Percentiles rank a stretch among this genome's conserved stretches.
Evolutionary conservation across 768 basidiomycete species (phyloP).

Genomic region (Calocera cornea): DNA sequence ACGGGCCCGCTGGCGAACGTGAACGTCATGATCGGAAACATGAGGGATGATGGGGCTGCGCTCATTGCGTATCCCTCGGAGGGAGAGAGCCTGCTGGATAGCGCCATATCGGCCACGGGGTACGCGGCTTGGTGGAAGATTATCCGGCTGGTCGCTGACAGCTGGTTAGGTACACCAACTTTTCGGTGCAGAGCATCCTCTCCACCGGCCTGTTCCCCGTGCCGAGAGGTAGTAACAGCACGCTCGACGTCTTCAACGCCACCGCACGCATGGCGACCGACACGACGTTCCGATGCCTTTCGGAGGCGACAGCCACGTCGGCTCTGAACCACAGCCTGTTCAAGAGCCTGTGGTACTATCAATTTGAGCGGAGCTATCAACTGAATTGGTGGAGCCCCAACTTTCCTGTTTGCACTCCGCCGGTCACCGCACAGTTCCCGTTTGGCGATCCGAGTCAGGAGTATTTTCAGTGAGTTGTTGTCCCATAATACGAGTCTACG

Average conservation of each 20-base stretch:
- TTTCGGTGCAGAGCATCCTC: conserved; percentile 11
- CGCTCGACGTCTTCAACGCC: conserved; percentile 35
- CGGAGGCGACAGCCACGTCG: conserved; percentile 37
- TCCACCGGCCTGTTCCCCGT: conserved; percentile 31
- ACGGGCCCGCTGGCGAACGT: conserved; percentile 31
- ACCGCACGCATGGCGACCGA: conserved; percentile 34
- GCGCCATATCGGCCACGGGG: conserved; percentile 1
- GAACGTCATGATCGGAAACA: conserved; percentile 38
- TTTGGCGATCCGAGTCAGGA: conserved; percentile 36
- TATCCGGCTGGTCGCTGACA: too few relatives aligned
- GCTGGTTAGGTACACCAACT: not conserved
- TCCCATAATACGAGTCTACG: not conserved
- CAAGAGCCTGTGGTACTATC: conserved; percentile 33
- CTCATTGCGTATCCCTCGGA: conserved; percentile 30
- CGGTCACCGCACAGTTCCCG: conserved; percentile 30
- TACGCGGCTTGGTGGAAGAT: not conserved
- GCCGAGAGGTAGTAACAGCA: conserved; percentile 26
- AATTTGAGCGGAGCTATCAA: conserved; percentile 18
- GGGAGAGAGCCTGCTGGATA: not conserved
- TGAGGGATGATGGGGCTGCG: conserved; percentile 38
- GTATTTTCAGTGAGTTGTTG: conserved; percentile 30
- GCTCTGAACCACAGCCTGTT: conserved; percentile 33
- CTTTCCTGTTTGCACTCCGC: conserved; percentile 31
- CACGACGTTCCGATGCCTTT: conserved; percentile 35
- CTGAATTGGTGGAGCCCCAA: conserved; percentile 31